Conservation (phyloP, 2,329 filamentous ascomycete species). For the Geosmithia flava region DNA sequence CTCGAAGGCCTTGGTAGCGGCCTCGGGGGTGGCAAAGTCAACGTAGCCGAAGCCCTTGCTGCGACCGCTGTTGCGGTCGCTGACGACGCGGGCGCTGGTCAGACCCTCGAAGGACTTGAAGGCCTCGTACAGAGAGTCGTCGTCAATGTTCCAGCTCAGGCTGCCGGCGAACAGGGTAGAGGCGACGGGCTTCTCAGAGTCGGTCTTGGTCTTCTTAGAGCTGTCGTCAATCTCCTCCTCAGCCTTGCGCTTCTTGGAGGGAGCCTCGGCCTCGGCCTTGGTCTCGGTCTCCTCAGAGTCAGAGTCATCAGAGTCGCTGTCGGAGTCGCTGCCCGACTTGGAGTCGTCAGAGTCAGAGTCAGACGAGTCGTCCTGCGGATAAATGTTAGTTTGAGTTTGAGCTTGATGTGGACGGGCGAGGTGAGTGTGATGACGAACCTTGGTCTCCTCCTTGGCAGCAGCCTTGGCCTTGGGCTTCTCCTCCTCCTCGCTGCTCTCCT, state of each 20-base stretch:
- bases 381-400: no score
- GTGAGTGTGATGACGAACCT: neutral
- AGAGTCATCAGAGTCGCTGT: slow-evolving; percentile 13
- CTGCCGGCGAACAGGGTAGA: slow-evolving; percentile 78
- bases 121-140: slow-evolving; percentile 66
- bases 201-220: slow-evolving; percentile 58
- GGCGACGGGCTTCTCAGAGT: slow-evolving; percentile 24
- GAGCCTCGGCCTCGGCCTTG: slow-evolving; percentile 17
- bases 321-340: slow-evolving; percentile 13
- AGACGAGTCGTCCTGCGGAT: neutral
- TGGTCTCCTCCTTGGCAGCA: slow-evolving; percentile 9
- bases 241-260: slow-evolving; percentile 35
- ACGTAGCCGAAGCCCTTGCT: slow-evolving; percentile 93
- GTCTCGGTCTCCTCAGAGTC: slow-evolving; percentile 20
- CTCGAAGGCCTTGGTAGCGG: slow-evolving; percentile 59
- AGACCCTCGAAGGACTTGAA: slow-evolving; percentile 73
- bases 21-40: slow-evolving; percentile 60
- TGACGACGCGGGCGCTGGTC: slow-evolving; percentile 65
- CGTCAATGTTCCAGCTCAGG: slow-evolving; percentile 83
- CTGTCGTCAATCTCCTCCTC: slow-evolving; percentile 36
- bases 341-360: slow-evolving; percentile 18
- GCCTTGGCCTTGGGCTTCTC: slow-evolving; percentile 10
- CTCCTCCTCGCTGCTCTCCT: slow-evolving; percentile 6
- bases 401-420: no score
- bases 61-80: slow-evolving; percentile 66